Conservation (phyloP, 352 stramenopile genomes). For the Pythium phragmitis region DNA sequence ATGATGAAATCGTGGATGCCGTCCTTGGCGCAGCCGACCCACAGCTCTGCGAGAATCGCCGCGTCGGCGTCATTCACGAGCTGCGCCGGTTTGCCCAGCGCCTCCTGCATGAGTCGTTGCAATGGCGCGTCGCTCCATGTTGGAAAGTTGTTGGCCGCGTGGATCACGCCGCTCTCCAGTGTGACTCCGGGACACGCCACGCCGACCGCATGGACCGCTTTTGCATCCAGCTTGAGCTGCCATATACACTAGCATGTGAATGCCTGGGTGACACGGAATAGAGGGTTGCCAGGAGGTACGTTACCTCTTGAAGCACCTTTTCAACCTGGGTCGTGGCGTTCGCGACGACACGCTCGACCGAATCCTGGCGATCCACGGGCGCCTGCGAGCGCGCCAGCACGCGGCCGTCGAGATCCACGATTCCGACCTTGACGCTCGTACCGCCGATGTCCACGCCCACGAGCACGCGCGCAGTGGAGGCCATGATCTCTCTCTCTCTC, state of each 20-base stretch:
- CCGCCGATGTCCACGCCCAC: slow-evolving; percentile 75
- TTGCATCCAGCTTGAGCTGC: slow-evolving; percentile 25
- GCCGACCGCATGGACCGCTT: slow-evolving; percentile 45
- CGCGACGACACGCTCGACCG: slow-evolving; percentile 51
- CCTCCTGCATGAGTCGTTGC: slow-evolving; percentile 46
- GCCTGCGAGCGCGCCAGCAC: slow-evolving; percentile 53
- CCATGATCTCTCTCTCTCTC: not conserved
- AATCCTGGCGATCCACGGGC: slow-evolving; percentile 37
- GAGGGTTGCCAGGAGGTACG: not conserved
- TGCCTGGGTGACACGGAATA: not conserved
- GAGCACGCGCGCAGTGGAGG: slow-evolving; percentile 28
- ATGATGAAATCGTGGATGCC: slow-evolving; percentile 77
- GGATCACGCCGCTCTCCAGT: slow-evolving; percentile 46
- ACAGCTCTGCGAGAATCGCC: slow-evolving; percentile 78
- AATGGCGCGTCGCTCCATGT: slow-evolving; percentile 65
- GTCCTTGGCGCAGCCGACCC: slow-evolving; percentile 65
- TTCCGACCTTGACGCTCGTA: slow-evolving; percentile 68
- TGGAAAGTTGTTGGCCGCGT: slow-evolving; percentile 68
- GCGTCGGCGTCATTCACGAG: slow-evolving; percentile 83
- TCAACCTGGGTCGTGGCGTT: slow-evolving; percentile 43
- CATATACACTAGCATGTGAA: not conserved
- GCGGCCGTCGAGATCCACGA: slow-evolving; percentile 49
- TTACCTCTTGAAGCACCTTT: slow-evolving; percentile 44
- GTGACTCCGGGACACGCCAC: slow-evolving; percentile 68
- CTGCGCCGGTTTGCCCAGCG: slow-evolving; percentile 39